These are phyloP conservation scores for Colletotrichum abscissum DNA, from an alignment of 2,329 filamentous ascomycete genomes.

Conservation along the genomic window DNA sequence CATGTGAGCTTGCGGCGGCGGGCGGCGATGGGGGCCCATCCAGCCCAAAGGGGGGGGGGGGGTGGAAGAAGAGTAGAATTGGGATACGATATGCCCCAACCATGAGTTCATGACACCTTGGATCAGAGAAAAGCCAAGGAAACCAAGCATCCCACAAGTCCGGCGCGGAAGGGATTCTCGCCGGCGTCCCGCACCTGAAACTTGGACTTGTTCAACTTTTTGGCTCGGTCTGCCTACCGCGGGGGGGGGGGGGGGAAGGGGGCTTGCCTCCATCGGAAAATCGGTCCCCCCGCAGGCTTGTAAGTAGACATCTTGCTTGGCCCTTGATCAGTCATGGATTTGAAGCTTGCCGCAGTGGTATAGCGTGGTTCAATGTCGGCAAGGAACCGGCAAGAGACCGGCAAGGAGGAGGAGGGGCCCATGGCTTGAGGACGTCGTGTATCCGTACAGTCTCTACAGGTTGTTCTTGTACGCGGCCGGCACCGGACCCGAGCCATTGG, in stretches of 20 bases:
- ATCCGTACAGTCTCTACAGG: background rate
- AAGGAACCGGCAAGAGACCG: background rate
- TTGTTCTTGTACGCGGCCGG: background rate
- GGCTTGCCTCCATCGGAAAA: background rate
- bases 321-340: background rate
- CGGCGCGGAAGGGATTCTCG: background rate
- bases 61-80: too few relatives aligned
- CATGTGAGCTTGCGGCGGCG: background rate
- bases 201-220: background rate
- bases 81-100: background rate
- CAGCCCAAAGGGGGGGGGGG: background rate
- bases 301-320: background rate
- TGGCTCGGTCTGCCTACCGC: background rate
- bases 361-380: background rate
- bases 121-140: background rate
- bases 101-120: background rate
- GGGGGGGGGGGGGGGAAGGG: too few relatives aligned
- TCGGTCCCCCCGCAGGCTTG: background rate
- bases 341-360: background rate
- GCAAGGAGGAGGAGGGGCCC: background rate
- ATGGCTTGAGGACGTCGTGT: background rate
- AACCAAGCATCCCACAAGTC: background rate
- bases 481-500: background rate
- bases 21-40: background rate
- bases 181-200: conserved; percentile 9